Base-by-base conservation (phyloP, 495 filamentous ascomycete species). In the Tuber calosporum region DNA sequence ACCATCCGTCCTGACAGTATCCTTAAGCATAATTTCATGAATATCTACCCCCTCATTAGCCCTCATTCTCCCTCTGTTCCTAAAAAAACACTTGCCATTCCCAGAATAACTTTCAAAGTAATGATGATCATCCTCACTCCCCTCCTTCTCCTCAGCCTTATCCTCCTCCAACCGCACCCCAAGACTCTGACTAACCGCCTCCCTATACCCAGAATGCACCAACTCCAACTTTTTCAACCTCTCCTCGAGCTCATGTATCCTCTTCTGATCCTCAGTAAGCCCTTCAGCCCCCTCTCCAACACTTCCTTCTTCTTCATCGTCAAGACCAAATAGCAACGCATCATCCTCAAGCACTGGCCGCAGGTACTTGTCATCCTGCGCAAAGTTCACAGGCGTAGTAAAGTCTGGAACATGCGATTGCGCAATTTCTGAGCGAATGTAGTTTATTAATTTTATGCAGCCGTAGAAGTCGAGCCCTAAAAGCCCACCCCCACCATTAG, bases 21-120 rank as follows among this genome's bases (percentile, higher is more conserved):
- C 90, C 74, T 96, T 93, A 75, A 97, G 87, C 93, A 97, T 97
- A 19, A 89, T 91, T 79, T 96, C 91, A 83, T 97, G 93, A 77
- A 97, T 97, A 45, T 90, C 91, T 92, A 75, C 53, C 4, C 30
- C 7, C 2, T n/a, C 67, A 30, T 71, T 71, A 68, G 17, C 4
- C 70, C 20, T 17, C n/a, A 26, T 13, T 11, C 48, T 8, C n/a
- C 48, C n/a, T n/a, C 45, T 2, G 2, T n/a, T n/a, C n/a, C 41
- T 43, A 43, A 70, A 43, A 15, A 37, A 40, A 4, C 20, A 68
- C 84, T n/a, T 82, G 90, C 90, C 87, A 82, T 92, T 92, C 82
- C 89, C 88, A 30, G 90, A 87, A 76, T 97, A 97, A 1, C 92
- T 93, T 42, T 88, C 87, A 81, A 96, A 97, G 82, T 97, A 96